Evolutionary conservation across 78 protist genomes (phyloP).

Genomic region (Tieghemostelium lacteum): DNA sequence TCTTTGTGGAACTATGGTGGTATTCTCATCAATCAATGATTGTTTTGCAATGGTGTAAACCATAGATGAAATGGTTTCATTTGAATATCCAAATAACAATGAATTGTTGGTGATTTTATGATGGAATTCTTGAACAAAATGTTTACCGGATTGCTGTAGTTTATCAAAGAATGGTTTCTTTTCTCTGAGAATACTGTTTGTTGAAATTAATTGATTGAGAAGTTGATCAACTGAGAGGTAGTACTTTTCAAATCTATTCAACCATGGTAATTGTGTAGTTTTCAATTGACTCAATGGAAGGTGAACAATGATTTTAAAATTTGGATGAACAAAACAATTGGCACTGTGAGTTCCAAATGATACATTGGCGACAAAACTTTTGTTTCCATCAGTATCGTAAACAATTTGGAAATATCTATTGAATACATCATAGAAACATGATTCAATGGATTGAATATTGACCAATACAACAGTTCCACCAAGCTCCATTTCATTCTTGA

Average conservation of each 20-base stretch:
- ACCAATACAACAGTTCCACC: conserved; percentile 51
- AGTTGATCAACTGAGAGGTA: conserved; percentile 23
- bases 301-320: conserved; percentile 64
- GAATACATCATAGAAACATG: conserved; percentile 81
- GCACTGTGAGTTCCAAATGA: conserved; percentile 47
- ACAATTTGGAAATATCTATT: conserved; percentile 20
- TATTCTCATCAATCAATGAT: not conserved
- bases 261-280: conserved; percentile 63
- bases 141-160: not conserved
- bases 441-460: conserved; percentile 31
- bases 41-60: not conserved
- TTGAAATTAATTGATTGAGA: not conserved
- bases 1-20: not conserved
- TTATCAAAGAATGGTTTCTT: not conserved
- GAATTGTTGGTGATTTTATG: not conserved
- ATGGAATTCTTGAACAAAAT: conserved; percentile 45
- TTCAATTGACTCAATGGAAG: conserved; percentile 33
- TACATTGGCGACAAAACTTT: conserved; percentile 34
- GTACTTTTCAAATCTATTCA: conserved; percentile 79
- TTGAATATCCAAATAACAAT: conserved; percentile 31
- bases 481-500: conserved; percentile 33
- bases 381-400: not conserved
- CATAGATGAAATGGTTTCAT: conserved; percentile 38
- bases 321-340: conserved; percentile 32
- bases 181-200: not conserved